Evolutionary conservation across 768 basidiomycete species (phyloP).

Genomic region (Phanerodontia chrysosporium): DNA sequence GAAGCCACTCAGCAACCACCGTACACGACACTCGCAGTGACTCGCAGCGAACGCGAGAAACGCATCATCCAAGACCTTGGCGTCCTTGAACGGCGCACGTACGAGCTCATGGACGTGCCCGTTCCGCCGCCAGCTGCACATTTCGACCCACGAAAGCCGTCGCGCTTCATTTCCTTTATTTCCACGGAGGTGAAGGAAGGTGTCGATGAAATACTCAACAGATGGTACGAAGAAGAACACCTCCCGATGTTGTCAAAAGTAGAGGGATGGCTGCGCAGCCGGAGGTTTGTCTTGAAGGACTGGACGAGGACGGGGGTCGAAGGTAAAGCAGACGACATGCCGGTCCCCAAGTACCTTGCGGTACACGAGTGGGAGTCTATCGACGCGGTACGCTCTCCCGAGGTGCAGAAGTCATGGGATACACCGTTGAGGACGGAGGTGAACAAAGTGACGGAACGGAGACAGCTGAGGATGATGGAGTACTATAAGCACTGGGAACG

Average conservation of each 20-base stretch:
- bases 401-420: constrained; percentile 36
- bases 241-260: constrained; percentile 35
- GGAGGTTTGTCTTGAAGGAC: constrained; percentile 36
- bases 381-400: constrained; percentile 30
- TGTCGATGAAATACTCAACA: constrained; percentile 26
- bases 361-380: constrained; percentile 39
- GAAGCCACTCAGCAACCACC: constrained; percentile 28
- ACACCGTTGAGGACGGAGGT: constrained; percentile 43
- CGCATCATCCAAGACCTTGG: constrained; percentile 26
- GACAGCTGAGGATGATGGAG: constrained; percentile 30
- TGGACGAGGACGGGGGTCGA: constrained; percentile 18
- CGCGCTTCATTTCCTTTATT: constrained; percentile 24
- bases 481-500: constrained; percentile 14
- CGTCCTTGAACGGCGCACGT: constrained; percentile 34
- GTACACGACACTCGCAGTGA: constrained; percentile 33
- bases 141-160: constrained; percentile 20
- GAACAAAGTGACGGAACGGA: constrained; percentile 27
- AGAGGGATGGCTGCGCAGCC: constrained; percentile 42
- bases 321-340: constrained; percentile 18
- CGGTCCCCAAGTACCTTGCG: constrained; percentile 36
- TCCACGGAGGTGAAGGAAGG: constrained; percentile 20
- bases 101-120: constrained; percentile 21
- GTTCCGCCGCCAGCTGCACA: constrained; percentile 17
- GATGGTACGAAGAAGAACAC: constrained; percentile 29
- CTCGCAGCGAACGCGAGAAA: constrained; percentile 33